Evolutionary conservation across 225 moss, liverwort and hornwort species (phyloP).

Genomic region (Antitrichia curtipendula): DNA sequence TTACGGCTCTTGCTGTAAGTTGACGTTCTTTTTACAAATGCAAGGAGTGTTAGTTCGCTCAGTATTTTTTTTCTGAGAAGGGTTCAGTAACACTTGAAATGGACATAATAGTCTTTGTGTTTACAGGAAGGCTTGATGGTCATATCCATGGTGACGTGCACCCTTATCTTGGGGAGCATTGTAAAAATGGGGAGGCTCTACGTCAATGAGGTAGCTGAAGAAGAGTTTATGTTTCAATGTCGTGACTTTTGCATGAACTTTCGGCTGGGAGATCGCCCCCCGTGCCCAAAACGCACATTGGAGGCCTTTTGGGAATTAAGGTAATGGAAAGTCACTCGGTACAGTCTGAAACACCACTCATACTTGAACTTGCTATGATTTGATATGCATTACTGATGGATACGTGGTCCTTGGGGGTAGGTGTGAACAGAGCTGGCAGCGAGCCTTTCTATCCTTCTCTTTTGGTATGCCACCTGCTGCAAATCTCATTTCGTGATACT

Average conservation of each 20-base stretch:
- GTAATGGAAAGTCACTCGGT: constrained; percentile 4
- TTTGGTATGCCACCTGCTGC: constrained; percentile 27
- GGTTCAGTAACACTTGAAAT: neutral
- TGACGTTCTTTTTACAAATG: neutral
- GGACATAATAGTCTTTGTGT: neutral
- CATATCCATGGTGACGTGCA: constrained; percentile 54
- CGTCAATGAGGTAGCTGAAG: constrained; percentile 51
- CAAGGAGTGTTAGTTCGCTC: neutral
- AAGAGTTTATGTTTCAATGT: constrained; percentile 44
- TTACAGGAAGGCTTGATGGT: constrained; percentile 50
- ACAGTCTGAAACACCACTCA: neutral
- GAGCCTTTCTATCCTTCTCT: constrained; percentile 44
- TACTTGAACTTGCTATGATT: neutral
- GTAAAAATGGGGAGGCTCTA: constrained; percentile 41
- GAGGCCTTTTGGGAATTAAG: constrained; percentile 51
- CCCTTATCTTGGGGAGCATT: constrained; percentile 43
- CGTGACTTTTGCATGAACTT: constrained; percentile 38
- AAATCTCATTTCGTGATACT: neutral
- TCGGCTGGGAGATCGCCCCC: constrained; percentile 32
- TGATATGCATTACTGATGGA: neutral
- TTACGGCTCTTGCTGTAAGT: constrained; percentile 41
- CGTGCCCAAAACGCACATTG: constrained; percentile 46
- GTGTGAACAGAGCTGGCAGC: constrained; percentile 48
- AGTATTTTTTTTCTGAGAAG: neutral
- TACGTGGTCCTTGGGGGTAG: constrained; percentile 3